A percentile compares a stretch with the other conserved stretches of the same genome.
These are phyloP conservation scores for Naganishia antarctica DNA, from an alignment of 768 basidiomycete genomes.

Conservation along the genomic window DNA sequence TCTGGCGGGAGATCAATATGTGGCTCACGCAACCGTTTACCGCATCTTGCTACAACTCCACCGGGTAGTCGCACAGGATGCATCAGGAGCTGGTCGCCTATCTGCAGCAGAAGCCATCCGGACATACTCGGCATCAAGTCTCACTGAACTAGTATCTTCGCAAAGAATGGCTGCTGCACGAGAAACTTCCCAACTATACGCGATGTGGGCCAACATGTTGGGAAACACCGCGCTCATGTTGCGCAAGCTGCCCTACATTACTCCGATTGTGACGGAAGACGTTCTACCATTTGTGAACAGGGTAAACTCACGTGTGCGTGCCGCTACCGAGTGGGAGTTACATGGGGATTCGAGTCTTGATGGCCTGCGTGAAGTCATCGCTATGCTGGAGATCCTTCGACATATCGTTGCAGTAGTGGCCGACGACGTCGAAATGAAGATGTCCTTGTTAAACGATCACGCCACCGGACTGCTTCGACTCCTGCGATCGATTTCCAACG, in stretches of 20 bases:
- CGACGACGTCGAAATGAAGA: conserved; percentile 9
- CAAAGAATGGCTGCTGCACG: neutral
- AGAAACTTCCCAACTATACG: neutral
- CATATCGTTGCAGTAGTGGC: conserved; percentile 7
- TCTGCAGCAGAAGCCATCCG: conserved; percentile 3
- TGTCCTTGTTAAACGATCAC: conserved; percentile 1
- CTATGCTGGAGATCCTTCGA: conserved; percentile 10
- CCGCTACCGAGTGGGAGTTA: conserved; percentile 14
- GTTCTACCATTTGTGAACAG: conserved; percentile 4
- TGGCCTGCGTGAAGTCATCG: neutral
- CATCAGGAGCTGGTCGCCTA: conserved; percentile 10
- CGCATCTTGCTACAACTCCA: conserved; percentile 12
- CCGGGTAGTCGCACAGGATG: neutral
- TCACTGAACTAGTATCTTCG: neutral
- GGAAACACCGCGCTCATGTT: conserved; percentile 5
- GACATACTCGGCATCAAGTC: conserved; percentile 15
- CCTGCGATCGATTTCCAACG: neutral
- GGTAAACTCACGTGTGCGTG: neutral
- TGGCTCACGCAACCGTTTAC: neutral
- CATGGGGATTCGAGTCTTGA: conserved; percentile 11
- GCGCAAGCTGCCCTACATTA: conserved; percentile 14
- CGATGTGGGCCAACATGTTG: conserved; percentile 11
- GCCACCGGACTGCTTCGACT: conserved; percentile 2
- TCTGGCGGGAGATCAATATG: neutral
- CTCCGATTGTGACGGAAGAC: conserved; percentile 3